Base-by-base conservation (phyloP, 2,329 filamentous ascomycete species). In the Fusarium sp. region DNA sequence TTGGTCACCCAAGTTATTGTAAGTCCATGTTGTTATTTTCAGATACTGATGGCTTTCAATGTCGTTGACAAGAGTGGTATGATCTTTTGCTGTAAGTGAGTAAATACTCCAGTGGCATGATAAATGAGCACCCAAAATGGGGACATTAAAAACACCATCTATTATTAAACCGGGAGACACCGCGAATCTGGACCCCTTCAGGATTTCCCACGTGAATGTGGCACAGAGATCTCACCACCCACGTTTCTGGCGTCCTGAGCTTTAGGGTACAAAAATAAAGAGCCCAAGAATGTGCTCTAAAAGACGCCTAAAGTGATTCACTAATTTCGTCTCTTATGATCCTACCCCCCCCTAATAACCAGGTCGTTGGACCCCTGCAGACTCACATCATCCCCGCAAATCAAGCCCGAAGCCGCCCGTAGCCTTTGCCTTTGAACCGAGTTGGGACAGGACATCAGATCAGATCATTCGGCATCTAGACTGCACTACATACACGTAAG, bases 401-500 rank as follows among this genome's bases (percentile, higher is more conserved):
- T 50, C 47, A n/a, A 10, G 38, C 46, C 50, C 69, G 70, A 65
- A 69, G 60, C 62, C 71, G 69, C 62, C 60, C 67, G 52, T 49
- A 71, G 62, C 72, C 51, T 28, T 50, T 53, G 16, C 23, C 23
- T 23, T 23, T 23, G 23, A 23, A 23, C 23, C 23, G 23, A 4
- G 23, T 6, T 23, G n/a, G 41, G 47, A 57, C 50, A 73, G 8
- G 30, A 47, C 18, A 50, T 40, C 31, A 50, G 33, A 38, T 71
- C 66, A 70, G 70, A 73, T 74, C 72, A 67, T 62, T 53, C 49
- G 60, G 41, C 53, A 58, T 58, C 40, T 28, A 30, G 15, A 36
- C 20, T 34, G n/a, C 11, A 23, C 10, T 47, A 23, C 7, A 15
- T 26, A 42, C 23, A 23, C 15, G 18, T 36, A 56, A 23, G 37